A percentile compares a stretch with the other conserved stretches of the same genome.
Evolutionary conservation across 306 rosid species (phyloP).

Genomic region (Casuarina cunninghamiana): DNA sequence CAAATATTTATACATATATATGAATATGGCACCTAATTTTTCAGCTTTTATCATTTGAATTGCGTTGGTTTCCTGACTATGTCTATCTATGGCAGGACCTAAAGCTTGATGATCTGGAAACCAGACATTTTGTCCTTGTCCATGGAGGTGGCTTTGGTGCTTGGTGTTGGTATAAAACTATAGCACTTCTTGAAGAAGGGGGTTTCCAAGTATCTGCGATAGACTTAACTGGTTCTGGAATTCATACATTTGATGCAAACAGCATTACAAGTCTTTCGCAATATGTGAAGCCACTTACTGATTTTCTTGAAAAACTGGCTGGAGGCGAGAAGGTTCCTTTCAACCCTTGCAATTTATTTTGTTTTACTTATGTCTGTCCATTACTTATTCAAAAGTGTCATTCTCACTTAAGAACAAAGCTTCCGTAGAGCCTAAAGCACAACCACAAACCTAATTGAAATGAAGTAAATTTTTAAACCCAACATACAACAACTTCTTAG

Average conservation of each 20-base stretch:
- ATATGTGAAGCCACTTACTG: constrained; percentile 85
- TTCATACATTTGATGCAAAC: constrained; percentile 75
- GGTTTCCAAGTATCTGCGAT: constrained; percentile 85
- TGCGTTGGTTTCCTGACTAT: constrained; percentile 20
- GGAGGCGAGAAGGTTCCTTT: constrained; percentile 70
- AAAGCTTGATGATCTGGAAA: constrained; percentile 83
- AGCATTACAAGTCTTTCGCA: constrained; percentile 63
- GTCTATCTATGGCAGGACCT: constrained; percentile 52
- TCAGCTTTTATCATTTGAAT: constrained; percentile 5
- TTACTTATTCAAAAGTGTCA: not conserved
- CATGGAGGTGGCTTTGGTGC: constrained; percentile 99
- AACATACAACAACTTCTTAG: too few relatives aligned
- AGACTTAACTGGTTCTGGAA: constrained; percentile 94
- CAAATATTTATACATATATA: not conserved
- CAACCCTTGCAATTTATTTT: constrained; percentile 5
- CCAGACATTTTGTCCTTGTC: constrained; percentile 83
- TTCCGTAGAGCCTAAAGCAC: not conserved
- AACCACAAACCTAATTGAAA: not conserved
- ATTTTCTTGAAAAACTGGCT: constrained; percentile 73
- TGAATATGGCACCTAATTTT: constrained; percentile 5
- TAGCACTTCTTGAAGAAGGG: constrained; percentile 87
- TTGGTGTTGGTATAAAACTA: constrained; percentile 99
- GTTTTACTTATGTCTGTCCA: constrained; percentile 3
- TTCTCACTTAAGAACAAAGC: not conserved
- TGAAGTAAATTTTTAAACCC: too few relatives aligned